phyloP scores from a whole-genome alignment of 305 asterid species.

The Plantago coronopus region DNA sequence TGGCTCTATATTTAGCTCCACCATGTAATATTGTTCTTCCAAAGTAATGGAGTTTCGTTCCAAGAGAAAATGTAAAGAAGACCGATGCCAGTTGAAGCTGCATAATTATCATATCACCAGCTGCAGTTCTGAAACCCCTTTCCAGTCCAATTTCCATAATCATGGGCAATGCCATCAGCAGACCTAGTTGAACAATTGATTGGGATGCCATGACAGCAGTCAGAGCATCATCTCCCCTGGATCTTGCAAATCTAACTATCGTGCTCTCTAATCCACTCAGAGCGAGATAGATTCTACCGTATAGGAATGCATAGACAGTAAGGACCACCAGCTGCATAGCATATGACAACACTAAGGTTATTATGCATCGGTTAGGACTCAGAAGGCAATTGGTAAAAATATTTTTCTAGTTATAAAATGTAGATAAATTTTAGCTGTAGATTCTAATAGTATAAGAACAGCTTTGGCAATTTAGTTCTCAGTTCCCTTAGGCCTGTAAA shows the following conservation, averaged over 20 bases:
- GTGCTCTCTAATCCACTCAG: constrained; percentile 88
- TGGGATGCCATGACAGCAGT: constrained; percentile 87
- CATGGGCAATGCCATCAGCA: constrained; percentile 90
- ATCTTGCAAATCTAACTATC: constrained; percentile 58
- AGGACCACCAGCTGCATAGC: constrained; percentile 80
- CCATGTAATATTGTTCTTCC: constrained; percentile 94
- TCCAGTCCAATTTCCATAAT: constrained; percentile 94
- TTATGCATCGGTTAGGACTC: neutral
- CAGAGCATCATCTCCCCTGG: constrained; percentile 70
- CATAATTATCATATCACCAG: constrained; percentile 76
- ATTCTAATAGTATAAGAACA: neutral
- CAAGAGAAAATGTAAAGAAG: constrained; percentile 94
- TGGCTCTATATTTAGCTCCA: constrained; percentile 96
- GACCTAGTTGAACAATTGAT: constrained; percentile 84
- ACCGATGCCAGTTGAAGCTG: constrained; percentile 91
- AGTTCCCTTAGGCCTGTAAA: neutral
- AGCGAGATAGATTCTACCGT: constrained; percentile 78
- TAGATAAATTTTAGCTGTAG: neutral
- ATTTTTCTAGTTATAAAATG: neutral
- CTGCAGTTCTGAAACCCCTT: constrained; percentile 90
- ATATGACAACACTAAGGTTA: constrained; percentile 15
- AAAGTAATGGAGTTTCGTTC: constrained; percentile 93
- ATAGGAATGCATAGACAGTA: constrained; percentile 83
- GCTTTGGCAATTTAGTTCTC: neutral
- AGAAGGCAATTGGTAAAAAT: neutral